A percentile compares a stretch with the other conserved stretches of the same genome.
phyloP scores from a whole-genome alignment of 129 eudicot genomes.

The Dittrichia graveolens region DNA sequence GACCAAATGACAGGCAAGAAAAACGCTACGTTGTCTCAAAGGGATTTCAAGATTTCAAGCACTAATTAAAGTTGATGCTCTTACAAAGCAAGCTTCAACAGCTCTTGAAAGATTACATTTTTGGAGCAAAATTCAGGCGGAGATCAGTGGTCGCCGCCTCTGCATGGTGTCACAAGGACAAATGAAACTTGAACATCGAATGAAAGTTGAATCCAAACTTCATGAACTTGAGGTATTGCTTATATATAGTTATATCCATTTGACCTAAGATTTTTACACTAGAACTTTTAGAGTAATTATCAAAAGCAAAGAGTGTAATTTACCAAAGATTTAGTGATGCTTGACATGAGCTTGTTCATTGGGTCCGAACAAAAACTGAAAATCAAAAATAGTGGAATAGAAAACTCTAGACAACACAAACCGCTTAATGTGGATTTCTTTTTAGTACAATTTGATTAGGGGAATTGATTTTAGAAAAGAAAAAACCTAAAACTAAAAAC shows the following conservation, averaged over 20 bases:
- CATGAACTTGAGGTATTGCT: constrained; percentile 52
- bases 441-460: too few species aligned
- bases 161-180: constrained; percentile 48
- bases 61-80: constrained; percentile 16
- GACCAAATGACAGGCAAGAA: constrained; percentile 46
- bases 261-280: not conserved
- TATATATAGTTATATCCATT: constrained; percentile 3
- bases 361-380: not conserved
- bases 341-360: not conserved
- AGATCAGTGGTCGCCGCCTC: constrained; percentile 46
- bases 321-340: not conserved
- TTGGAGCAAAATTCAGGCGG: constrained; percentile 58
- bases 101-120: constrained; percentile 47
- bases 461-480: too few species aligned
- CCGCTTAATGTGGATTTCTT: too few species aligned
- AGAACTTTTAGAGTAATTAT: too few species aligned
- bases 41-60: constrained; percentile 42
- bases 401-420: not conserved
- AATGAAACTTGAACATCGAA: constrained; percentile 45
- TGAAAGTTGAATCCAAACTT: constrained; percentile 54
- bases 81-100: constrained; percentile 39
- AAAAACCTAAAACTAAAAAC: too few species aligned
- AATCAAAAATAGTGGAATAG: not conserved
- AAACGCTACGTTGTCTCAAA: constrained; percentile 34
- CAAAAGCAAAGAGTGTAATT: not conserved